These are phyloP conservation scores for Sugiyamaella chiloensis DNA, from an alignment of 805 yeast genomes.

Conservation along the genomic window DNA sequence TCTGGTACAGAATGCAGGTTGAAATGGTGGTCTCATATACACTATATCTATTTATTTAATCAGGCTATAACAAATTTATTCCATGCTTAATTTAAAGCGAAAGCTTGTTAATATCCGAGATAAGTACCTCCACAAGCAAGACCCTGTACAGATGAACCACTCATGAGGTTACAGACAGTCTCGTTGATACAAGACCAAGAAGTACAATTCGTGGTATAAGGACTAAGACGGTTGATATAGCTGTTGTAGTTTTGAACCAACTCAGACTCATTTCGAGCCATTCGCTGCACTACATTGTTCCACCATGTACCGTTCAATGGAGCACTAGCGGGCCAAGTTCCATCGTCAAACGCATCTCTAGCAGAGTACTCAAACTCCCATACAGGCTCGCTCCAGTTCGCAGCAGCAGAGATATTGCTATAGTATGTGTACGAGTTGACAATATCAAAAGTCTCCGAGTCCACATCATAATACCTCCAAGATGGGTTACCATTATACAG, in stretches of 20 bases:
- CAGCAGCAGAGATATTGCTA: constrained; percentile 51
- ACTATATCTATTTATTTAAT: too few species aligned
- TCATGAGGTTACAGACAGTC: background rate
- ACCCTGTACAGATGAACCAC: background rate
- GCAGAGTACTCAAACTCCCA: constrained; percentile 68
- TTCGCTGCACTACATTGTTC: constrained; percentile 40
- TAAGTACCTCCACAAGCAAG: background rate
- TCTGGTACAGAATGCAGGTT: too few species aligned
- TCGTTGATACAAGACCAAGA: background rate
- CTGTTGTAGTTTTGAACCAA: background rate
- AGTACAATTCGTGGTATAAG: background rate
- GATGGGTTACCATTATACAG: constrained; percentile 58
- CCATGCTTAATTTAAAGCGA: too few species aligned
- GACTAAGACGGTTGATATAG: background rate
- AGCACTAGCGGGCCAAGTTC: constrained; percentile 52
- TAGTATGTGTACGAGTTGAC: constrained; percentile 57
- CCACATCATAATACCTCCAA: constrained; percentile 71
- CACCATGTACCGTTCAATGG: constrained; percentile 66
- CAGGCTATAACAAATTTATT: too few species aligned
- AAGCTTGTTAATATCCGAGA: too few species aligned
- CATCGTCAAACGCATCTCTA: constrained; percentile 40
- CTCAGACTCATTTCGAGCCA: background rate
- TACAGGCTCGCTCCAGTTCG: constrained; percentile 44
- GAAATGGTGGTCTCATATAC: too few species aligned
- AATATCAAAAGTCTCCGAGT: constrained; percentile 55